Percentiles rank a stretch among this genome's conserved stretches.
These are phyloP conservation scores for Aspergillus sparsus DNA, from an alignment of 495 filamentous ascomycete genomes.

Conservation along the genomic window DNA sequence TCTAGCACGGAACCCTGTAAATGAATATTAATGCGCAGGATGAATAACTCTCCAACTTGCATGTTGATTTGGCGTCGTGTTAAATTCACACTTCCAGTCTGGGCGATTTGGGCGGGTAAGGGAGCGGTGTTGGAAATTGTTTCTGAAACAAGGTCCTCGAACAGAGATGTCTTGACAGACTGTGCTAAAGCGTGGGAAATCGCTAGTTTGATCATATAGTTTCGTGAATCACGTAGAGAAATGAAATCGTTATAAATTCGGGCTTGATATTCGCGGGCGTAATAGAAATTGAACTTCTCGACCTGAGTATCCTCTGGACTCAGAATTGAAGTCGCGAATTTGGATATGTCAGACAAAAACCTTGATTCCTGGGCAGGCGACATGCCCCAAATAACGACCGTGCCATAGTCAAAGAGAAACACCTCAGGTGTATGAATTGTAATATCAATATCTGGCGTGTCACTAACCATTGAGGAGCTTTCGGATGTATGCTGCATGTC, in stretches of 20 bases:
- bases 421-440: slow-evolving; percentile 87
- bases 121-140: slow-evolving; percentile 89
- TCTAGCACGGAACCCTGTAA: slow-evolving; percentile 97
- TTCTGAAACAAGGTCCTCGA: slow-evolving; percentile 91
- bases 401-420: slow-evolving; percentile 95
- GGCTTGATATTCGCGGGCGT: slow-evolving; percentile 94
- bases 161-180: slow-evolving; percentile 94
- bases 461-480: slow-evolving; percentile 30
- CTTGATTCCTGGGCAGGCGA: slow-evolving; percentile 76
- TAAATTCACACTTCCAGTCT: slow-evolving; percentile 86
- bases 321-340: slow-evolving; percentile 90
- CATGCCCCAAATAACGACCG: slow-evolving; percentile 99
- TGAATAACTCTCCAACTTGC: slow-evolving; percentile 98
- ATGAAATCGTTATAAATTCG: slow-evolving; percentile 99
- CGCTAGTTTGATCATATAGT: slow-evolving; percentile 97
- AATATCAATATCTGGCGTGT: slow-evolving; percentile 52
- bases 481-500: slow-evolving; percentile 32
- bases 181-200: slow-evolving; percentile 95
- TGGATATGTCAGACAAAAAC: slow-evolving; percentile 92
- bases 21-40: slow-evolving; percentile 95
- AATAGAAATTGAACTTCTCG: slow-evolving; percentile 99
- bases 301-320: slow-evolving; percentile 85
- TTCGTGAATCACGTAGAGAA: slow-evolving; percentile 83
- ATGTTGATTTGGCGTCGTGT: slow-evolving; percentile 89
- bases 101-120: slow-evolving; percentile 84